phyloP scores from a whole-genome alignment of 768 basidiomycete species.

The Hydnomerulius pinastri region DNA sequence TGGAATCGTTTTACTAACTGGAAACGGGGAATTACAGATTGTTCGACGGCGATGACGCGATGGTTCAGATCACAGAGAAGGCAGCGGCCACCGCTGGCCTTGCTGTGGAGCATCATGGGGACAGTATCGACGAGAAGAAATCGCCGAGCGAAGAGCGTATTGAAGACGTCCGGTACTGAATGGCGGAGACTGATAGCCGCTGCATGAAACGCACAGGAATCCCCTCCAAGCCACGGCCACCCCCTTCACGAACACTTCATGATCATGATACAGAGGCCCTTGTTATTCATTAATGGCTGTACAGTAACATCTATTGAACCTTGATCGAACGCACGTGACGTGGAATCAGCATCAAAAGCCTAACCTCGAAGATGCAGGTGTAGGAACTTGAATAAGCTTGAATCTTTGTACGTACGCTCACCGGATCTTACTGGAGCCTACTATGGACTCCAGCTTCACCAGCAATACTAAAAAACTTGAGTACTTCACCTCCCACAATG shows the following conservation, averaged over 20 bases:
- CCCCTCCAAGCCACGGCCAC: too few relatives aligned
- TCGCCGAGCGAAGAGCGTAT: neutral
- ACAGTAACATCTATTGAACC: neutral
- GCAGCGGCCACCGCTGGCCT: constrained; percentile 1
- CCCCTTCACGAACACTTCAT: neutral
- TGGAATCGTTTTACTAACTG: neutral
- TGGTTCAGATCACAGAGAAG: neutral
- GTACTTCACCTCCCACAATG: too few relatives aligned
- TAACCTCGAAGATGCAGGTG: too few relatives aligned
- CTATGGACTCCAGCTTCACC: too few relatives aligned
- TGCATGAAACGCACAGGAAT: too few relatives aligned
- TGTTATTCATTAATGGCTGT: neutral
- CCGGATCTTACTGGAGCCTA: too few relatives aligned
- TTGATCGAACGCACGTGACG: neutral
- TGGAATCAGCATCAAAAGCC: too few relatives aligned
- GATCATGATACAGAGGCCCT: neutral
- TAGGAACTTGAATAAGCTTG: too few relatives aligned
- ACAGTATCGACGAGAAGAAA: constrained; percentile 8
- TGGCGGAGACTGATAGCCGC: too few relatives aligned
- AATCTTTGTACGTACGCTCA: too few relatives aligned
- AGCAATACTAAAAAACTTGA: too few relatives aligned
- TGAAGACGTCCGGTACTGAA: neutral
- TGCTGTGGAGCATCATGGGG: neutral
- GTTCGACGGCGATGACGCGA: constrained; percentile 8
- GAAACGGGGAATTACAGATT: constrained; percentile 1